Base-by-base conservation (phyloP, 2,329 filamentous ascomycete genomes). In the Aspergillus sp. region DNA sequence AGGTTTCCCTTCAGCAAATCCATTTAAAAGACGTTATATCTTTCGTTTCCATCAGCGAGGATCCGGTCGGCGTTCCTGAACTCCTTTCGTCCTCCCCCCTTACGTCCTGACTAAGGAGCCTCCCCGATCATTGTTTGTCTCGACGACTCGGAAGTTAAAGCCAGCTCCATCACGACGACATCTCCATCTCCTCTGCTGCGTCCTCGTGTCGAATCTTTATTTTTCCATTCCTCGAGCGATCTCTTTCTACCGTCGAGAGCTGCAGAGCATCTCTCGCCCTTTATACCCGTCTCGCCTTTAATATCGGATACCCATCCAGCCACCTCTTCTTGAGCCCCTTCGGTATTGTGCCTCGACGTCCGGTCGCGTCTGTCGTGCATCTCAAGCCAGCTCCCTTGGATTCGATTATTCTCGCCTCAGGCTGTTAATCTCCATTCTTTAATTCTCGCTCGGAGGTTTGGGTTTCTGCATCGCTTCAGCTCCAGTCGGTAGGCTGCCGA, bases 211-310 rank as follows among this genome's bases (percentile, higher is more conserved):
- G 50, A 59, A 46, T 51, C 25, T 53, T 54, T 50, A 49, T 59
- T 60, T 56, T 57, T 47, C 58, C 19, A 11, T n/a, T 17, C 16
- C 14, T 42, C 40, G 40, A 42, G 16, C 40, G 40, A 47, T 50
- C 52, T 47, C 58, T 61, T 58, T 58, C 49, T 60, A 59, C 54
- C 44, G 50, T 52, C 60, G 60, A 68, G 66, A 63, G 60, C 63
- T 72, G 70, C 69, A 71, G 70, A 67, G 70, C 70, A 72, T 66
- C 60, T 64, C 68, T 63, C 57, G 52, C 50, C 38, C 21, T 16
- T 46, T 50, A 48, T 45, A 29, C 56, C 50, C 48, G 50, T 56
- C 50, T 49, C 58, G 47, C 59, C 58, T 53, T 59, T 54, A 59
- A 60, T 58, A 38, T 21, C 45, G 50, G 47, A 52, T 47, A 47